Conservation (phyloP, 257 asterid genomes). For the Scutellaria barbata region DNA sequence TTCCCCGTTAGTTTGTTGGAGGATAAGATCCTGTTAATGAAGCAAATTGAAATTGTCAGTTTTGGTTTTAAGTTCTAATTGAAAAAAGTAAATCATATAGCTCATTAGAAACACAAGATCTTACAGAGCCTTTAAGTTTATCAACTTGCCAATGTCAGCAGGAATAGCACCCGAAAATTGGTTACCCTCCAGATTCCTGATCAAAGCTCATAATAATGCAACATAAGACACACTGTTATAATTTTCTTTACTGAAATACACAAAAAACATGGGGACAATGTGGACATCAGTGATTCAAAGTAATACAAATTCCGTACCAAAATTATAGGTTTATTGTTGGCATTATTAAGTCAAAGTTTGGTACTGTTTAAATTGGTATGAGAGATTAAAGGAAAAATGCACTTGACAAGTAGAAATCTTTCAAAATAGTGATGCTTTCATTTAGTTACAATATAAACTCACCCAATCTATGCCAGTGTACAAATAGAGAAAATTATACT, state of each 20-base stretch:
- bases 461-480: slow-evolving; percentile 27
- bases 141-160: slow-evolving; percentile 66
- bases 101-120: slow-evolving; percentile 37
- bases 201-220: slow-evolving; percentile 30
- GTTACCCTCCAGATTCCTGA: slow-evolving; percentile 86
- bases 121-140: slow-evolving; percentile 65
- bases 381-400: too few species aligned
- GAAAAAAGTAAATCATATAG: slow-evolving; percentile 8
- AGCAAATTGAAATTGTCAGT: slow-evolving; percentile 33
- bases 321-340: too few species aligned
- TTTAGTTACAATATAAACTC: slow-evolving; percentile 11
- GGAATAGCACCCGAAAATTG: slow-evolving; percentile 77
- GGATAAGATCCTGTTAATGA: slow-evolving; percentile 68
- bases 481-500: slow-evolving; percentile 26
- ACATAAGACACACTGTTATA: background rate
- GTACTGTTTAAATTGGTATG: too few species aligned
- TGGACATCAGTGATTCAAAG: too few species aligned
- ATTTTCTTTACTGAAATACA: background rate
- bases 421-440: background rate
- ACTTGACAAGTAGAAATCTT: too few species aligned
- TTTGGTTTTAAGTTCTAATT: slow-evolving; percentile 1
- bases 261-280: background rate
- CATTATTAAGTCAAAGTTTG: too few species aligned
- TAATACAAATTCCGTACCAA: too few species aligned
- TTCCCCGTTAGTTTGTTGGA: slow-evolving; percentile 73